A percentile compares a stretch with the other conserved stretches of the same genome.
These are phyloP conservation scores for Physaria fendleri DNA, from an alignment of 345 rosid species.

Conservation along the genomic window DNA sequence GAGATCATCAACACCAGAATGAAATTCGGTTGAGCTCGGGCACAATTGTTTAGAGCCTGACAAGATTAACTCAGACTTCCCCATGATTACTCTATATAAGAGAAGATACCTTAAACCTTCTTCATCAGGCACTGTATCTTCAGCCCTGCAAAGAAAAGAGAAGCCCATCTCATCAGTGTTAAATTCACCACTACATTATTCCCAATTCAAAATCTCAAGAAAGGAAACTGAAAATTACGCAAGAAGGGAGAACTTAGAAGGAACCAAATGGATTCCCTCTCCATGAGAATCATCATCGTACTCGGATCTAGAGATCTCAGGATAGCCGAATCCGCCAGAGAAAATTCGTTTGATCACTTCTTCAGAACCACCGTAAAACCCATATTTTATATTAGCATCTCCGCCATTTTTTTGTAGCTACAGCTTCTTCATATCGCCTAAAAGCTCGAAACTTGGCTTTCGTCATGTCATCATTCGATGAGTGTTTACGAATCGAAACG, in stretches of 20 bases:
- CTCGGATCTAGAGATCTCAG: neutral
- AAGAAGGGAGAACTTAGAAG: slow-evolving; percentile 13
- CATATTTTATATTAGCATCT: slow-evolving; percentile 30
- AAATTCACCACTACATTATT: neutral
- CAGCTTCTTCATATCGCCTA: slow-evolving; percentile 25
- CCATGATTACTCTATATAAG: slow-evolving; percentile 65
- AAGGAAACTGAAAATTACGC: slow-evolving; percentile 27
- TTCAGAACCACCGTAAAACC: slow-evolving; percentile 41
- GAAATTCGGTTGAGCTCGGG: slow-evolving; percentile 58
- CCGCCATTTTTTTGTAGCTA: slow-evolving; percentile 41
- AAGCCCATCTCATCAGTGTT: too few species aligned
- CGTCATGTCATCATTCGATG: slow-evolving; percentile 1
- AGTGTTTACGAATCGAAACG: slow-evolving; percentile 39
- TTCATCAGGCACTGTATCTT: slow-evolving; percentile 25
- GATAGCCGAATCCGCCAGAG: slow-evolving; percentile 35
- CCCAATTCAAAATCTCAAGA: neutral
- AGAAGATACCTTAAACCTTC: slow-evolving; percentile 61
- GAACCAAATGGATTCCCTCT: slow-evolving; percentile 33
- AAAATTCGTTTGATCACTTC: slow-evolving; percentile 32
- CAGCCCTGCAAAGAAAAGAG: slow-evolving; percentile 23
- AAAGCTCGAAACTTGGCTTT: slow-evolving; percentile 33
- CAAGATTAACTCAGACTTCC: slow-evolving; percentile 48
- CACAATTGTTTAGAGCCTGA: slow-evolving; percentile 45
- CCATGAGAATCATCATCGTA: slow-evolving; percentile 14
- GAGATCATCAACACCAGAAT: slow-evolving; percentile 56